These are phyloP conservation scores for Starmera pachycereana DNA, from an alignment of 805 yeast species.

Conservation along the genomic window DNA sequence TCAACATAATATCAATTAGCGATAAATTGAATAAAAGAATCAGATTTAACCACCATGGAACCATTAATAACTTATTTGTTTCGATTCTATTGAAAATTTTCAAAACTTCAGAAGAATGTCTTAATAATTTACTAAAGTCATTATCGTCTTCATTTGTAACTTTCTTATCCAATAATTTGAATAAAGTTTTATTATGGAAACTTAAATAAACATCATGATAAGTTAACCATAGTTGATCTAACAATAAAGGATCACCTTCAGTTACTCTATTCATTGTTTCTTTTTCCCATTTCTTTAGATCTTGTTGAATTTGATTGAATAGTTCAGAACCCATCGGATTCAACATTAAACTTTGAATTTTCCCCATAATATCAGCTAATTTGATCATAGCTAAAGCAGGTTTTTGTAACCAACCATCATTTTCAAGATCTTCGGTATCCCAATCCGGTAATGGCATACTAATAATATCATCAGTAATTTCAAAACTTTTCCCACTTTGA, in stretches of 20 bases:
- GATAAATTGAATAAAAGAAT: constrained; percentile 36
- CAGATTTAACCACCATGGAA: constrained; percentile 46
- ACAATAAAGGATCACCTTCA: constrained; percentile 9
- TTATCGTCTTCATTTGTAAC: constrained; percentile 13
- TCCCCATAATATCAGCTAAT: constrained; percentile 29
- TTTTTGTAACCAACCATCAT: constrained; percentile 39
- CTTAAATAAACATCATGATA: constrained; percentile 12
- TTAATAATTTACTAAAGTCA: constrained; percentile 18
- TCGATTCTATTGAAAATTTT: constrained; percentile 22
- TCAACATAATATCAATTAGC: constrained; percentile 28
- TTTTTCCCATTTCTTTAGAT: constrained; percentile 11
- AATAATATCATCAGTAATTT: constrained; percentile 27
- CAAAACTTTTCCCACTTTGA: constrained; percentile 38
- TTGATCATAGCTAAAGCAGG: constrained; percentile 37
- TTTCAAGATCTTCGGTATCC: constrained; percentile 16
- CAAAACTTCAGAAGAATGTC: constrained; percentile 22
- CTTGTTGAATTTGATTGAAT: constrained; percentile 5
- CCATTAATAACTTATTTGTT: constrained; percentile 19
- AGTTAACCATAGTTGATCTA: constrained; percentile 12
- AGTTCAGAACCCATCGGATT: constrained; percentile 12
- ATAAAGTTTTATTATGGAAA: constrained; percentile 11
- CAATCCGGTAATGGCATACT: constrained; percentile 22
- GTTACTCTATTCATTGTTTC: constrained; percentile 9
- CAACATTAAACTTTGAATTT: constrained; percentile 22
- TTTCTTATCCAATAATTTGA: constrained; percentile 9